Conservation (phyloP, 331 rosid genomes). For the Quercus phellos region DNA sequence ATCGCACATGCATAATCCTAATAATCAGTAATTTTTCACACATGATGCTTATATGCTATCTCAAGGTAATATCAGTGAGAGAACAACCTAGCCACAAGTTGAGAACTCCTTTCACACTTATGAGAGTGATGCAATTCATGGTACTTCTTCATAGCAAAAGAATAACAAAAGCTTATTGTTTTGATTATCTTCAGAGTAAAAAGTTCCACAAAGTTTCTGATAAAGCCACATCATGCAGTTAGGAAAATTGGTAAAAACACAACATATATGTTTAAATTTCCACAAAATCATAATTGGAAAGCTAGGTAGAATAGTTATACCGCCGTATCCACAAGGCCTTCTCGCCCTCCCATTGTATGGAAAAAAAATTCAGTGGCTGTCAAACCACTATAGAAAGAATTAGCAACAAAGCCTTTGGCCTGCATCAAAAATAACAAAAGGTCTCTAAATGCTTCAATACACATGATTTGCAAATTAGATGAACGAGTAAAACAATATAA, state of each 20-base stretch:
- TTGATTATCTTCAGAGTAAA: neutral
- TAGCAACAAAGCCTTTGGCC: slow-evolving; percentile 95
- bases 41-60: too few species aligned
- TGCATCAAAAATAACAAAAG: slow-evolving; percentile 35
- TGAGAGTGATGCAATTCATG: neutral
- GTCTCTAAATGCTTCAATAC: slow-evolving; percentile 17
- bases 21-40: too few species aligned
- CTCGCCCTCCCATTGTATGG: slow-evolving; percentile 98
- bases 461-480: neutral
- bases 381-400: slow-evolving; percentile 91
- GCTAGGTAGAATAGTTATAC: slow-evolving; percentile 34
- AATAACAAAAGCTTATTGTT: too few species aligned
- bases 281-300: neutral
- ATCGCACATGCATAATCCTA: too few species aligned
- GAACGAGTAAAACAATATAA: neutral
- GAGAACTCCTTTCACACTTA: neutral
- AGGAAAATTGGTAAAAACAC: neutral
- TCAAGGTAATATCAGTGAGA: neutral
- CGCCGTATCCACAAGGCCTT: slow-evolving; percentile 96
- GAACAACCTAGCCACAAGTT: neutral
- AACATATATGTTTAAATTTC: neutral
- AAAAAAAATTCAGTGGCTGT: slow-evolving; percentile 94
- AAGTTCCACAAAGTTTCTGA: neutral
- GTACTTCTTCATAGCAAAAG: neutral
- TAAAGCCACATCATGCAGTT: neutral